Evolutionary conservation across 2,329 filamentous ascomycete species (phyloP).

Genomic region (Fusarium sp.): DNA sequence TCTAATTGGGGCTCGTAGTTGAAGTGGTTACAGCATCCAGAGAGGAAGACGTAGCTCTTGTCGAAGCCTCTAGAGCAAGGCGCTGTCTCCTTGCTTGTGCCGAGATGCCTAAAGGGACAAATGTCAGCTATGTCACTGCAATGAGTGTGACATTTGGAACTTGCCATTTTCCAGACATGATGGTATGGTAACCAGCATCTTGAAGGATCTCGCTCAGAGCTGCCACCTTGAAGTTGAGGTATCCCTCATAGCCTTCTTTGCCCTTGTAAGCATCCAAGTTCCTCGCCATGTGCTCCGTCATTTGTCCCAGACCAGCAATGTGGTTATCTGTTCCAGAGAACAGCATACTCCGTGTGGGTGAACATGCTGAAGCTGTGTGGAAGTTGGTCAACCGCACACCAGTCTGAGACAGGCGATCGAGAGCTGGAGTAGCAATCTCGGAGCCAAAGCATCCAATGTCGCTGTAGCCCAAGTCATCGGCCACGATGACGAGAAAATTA

Average conservation of each 20-base stretch:
- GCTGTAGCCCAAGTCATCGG: constrained; percentile 45
- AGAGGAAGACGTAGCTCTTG: constrained; percentile 55
- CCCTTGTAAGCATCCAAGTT: constrained; percentile 8
- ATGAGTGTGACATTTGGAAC: too few relatives aligned
- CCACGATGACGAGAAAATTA: constrained; percentile 46
- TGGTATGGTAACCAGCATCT: neutral
- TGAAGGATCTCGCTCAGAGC: neutral
- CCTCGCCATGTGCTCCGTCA: constrained; percentile 55
- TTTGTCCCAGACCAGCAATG: constrained; percentile 65
- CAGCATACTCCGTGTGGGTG: constrained; percentile 69
- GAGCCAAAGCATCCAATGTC: constrained; percentile 59
- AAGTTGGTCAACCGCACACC: constrained; percentile 68
- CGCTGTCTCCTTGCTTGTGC: constrained; percentile 17
- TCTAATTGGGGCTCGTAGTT: constrained; percentile 60
- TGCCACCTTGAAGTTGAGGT: neutral
- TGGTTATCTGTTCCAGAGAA: constrained; percentile 70
- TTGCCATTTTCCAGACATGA: constrained; percentile 46
- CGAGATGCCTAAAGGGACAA: constrained; percentile 24
- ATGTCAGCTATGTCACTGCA: neutral
- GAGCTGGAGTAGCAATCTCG: constrained; percentile 68
- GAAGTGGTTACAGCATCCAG: constrained; percentile 64
- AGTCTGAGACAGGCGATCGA: constrained; percentile 62
- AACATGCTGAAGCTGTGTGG: constrained; percentile 69
- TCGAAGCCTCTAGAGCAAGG: constrained; percentile 52
- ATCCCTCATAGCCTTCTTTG: neutral